Evolutionary conservation across 2,329 filamentous ascomycete species (phyloP), one percentile per base, ranked within the genome.

Genomic region (Penicillium sp.): DNA sequence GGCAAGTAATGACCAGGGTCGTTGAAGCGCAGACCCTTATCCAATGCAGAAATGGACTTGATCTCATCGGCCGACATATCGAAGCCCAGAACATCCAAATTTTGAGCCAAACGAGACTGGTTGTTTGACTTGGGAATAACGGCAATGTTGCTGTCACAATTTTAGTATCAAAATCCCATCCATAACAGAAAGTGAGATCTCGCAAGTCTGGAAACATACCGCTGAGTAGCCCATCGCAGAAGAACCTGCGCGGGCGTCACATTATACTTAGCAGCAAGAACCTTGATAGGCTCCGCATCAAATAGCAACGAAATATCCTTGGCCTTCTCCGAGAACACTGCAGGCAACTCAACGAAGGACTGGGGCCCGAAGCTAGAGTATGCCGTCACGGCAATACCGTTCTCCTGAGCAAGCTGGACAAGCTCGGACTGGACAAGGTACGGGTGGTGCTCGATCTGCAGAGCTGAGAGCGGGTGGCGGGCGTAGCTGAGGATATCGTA

Each of bases 41-140:
- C 30, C 48, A 33, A 19, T 2, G 48, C 48, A 16, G 48, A 16
- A 30, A 51, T 51, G 8, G 48, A 46, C 25, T 35, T 35, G 28
- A 51, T 19, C 30, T 51, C 48, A 35, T 33, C 48, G 5, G 48
- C 48, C 6, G 48, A 19, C 48, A 51, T 51, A 13, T 51, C 30
- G 30, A 51, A 51, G 5, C 55, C 55, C 43, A 60, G 25, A 16
- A 58, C 49, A 56, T 63, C 58, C 61, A 63, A 55, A 19, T 63
- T 63, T 40, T 63, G 53, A 22, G 55, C 55, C 16, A 63, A 45
- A 28, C 55, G 51, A 33, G 43, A 45, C 22, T 52, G 45, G 11
- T 58, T 58, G 14, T 63, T 63, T n/a, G 58, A 60, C 61, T 63
- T 63, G 16, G 61, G 58, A 37, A 63, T 58, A 22, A 60, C 61